These are phyloP conservation scores for Salix arbutifolia DNA, from an alignment of 345 rosid genomes.

Conservation along the genomic window DNA sequence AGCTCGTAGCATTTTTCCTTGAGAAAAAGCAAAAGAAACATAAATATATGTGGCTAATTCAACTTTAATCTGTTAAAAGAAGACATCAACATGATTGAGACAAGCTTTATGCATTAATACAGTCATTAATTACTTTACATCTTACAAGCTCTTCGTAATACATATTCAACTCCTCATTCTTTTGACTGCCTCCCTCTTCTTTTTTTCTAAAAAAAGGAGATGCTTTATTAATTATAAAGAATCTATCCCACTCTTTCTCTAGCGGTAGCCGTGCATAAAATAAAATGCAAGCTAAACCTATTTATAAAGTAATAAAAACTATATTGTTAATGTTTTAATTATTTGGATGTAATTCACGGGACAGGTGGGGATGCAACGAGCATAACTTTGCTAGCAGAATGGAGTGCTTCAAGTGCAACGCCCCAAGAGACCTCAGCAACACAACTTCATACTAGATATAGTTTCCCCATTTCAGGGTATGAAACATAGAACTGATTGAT, in stretches of 20 bases:
- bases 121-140: not conserved
- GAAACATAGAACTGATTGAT: not conserved
- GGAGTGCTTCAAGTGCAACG: conserved; percentile 91
- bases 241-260: not conserved
- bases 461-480: conserved; percentile 1
- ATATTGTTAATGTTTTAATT: not conserved
- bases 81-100: not conserved
- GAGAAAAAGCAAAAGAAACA: not conserved
- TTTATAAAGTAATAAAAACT: too few relatives aligned
- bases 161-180: not conserved
- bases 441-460: conserved; percentile 23
- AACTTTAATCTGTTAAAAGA: not conserved
- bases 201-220: not conserved
- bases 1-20: not conserved
- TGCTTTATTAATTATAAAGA: not conserved
- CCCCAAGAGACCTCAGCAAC: conserved; percentile 57
- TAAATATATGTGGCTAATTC: too few relatives aligned
- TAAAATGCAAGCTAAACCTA: not conserved
- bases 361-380: conserved; percentile 82
- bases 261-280: not conserved
- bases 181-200: conserved; percentile 2
- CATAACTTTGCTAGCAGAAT: conserved; percentile 93
- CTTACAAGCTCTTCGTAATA: not conserved
- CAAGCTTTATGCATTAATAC: not conserved
- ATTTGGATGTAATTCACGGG: not conserved